These are phyloP conservation scores for Paracamarosporium sp. DNA, from an alignment of 2,329 filamentous ascomycete genomes.

Conservation along the genomic window DNA sequence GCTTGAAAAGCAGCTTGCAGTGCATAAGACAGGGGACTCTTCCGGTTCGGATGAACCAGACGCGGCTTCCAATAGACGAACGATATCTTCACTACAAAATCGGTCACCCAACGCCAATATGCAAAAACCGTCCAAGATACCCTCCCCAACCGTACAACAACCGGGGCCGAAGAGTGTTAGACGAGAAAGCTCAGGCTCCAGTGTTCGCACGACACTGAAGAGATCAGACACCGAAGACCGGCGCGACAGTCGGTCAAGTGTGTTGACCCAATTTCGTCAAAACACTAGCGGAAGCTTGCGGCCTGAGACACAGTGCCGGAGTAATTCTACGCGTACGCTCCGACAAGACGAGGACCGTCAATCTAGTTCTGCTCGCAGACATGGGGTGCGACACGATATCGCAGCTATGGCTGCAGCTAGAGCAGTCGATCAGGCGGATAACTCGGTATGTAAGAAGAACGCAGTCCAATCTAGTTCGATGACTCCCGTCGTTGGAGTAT, in stretches of 20 bases:
- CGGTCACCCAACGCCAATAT: slow-evolving; percentile 15
- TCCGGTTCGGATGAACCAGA: slow-evolving; percentile 9
- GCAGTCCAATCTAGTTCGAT: not conserved
- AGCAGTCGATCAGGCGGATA: slow-evolving; percentile 20
- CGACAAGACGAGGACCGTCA: slow-evolving; percentile 13
- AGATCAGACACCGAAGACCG: slow-evolving; percentile 26
- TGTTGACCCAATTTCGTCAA: slow-evolving; percentile 35
- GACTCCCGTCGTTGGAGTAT: not conserved
- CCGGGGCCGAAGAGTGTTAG: slow-evolving; percentile 40
- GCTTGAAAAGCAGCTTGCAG: slow-evolving; percentile 20
- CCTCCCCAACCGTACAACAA: slow-evolving; percentile 50
- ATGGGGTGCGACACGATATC: slow-evolving; percentile 25
- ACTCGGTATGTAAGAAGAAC: not conserved
- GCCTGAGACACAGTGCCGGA: slow-evolving; percentile 21
- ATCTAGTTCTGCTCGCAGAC: slow-evolving; percentile 24
- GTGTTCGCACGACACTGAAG: slow-evolving; percentile 39
- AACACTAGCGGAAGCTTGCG: slow-evolving; percentile 20
- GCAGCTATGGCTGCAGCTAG: slow-evolving; percentile 27
- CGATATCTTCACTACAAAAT: not conserved
- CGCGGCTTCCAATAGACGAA: slow-evolving; percentile 1
- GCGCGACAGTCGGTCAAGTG: slow-evolving; percentile 37
- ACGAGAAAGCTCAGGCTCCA: slow-evolving; percentile 47
- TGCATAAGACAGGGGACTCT: slow-evolving; percentile 10
- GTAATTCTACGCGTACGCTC: slow-evolving; percentile 24
- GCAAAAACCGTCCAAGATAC: slow-evolving; percentile 48